These are phyloP conservation scores for Pleurotus sapidus DNA, from an alignment of 768 basidiomycete species.

Conservation along the genomic window DNA sequence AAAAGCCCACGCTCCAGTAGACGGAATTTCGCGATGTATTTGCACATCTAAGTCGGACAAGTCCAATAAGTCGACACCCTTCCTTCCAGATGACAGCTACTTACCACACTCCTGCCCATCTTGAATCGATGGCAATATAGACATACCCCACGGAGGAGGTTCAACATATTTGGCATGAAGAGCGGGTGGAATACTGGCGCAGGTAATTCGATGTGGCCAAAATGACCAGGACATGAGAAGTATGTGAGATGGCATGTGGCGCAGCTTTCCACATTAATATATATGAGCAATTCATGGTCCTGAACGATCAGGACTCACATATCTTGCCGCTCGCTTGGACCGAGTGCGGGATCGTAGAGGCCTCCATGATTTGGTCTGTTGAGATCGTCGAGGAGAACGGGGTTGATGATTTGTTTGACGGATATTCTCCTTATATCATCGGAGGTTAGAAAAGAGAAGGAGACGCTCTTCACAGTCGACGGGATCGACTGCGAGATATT, in stretches of 20 bases:
- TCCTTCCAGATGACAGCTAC: conserved; percentile 7
- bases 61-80: neutral
- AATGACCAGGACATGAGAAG: conserved; percentile 96
- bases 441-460: conserved; percentile 89
- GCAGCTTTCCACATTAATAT: conserved; percentile 54
- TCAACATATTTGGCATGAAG: conserved; percentile 90
- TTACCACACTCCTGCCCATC: conserved; percentile 66
- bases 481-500: conserved; percentile 89
- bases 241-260: conserved; percentile 90
- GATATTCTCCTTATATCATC: conserved; percentile 90
- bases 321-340: conserved; percentile 85
- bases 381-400: conserved; percentile 88
- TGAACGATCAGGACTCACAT: conserved; percentile 55
- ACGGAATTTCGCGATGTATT: conserved; percentile 83
- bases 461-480: conserved; percentile 79
- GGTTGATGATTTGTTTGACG: conserved; percentile 97
- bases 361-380: conserved; percentile 91
- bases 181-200: conserved; percentile 95
- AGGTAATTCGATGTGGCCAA: conserved; percentile 95
- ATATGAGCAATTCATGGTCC: neutral
- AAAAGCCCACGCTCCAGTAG: conserved; percentile 89
- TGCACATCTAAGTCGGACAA: conserved; percentile 54
- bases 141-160: conserved; percentile 83
- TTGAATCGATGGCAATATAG: conserved; percentile 95
- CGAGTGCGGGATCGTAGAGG: conserved; percentile 93